Base-by-base conservation (phyloP, 495 filamentous ascomycete genomes). In the Filosporella fistucella region DNA sequence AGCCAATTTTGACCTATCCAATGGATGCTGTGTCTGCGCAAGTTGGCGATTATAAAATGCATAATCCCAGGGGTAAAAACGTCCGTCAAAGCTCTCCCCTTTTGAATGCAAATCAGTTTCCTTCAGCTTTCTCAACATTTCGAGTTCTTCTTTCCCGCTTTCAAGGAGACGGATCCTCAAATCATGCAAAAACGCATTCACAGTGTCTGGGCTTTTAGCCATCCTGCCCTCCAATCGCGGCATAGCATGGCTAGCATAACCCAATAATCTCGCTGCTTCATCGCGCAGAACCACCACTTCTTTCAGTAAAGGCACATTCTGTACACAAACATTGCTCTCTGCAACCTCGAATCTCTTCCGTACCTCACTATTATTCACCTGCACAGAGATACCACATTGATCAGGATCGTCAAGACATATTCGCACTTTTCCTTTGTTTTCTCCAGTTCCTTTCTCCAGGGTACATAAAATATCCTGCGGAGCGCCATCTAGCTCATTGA, bases 191-290 rank as follows among this genome's bases (percentile, higher is more conserved):
- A 90, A 88, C 26, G 70, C 71, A 56, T 86, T 61, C 0, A 90
- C 85, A 0, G 75, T 84, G 65, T 85, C 70, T 0, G 84, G 77
- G 1, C 70, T 80, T 67, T 88, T 86, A 36, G 84, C 84, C 86
- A 90, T 89, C 68, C 86, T 88, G 45, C 84, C 79, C 60, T 88
- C 83, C 30, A 89, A 76, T 16, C 71, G 70, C 67, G 88, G 85
- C 10, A 80, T 76, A 22, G 86, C 84, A 65, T 89, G 86, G 55
- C 85, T 86, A 12, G 77, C 76, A 66, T 88, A 90, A 4, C 83
- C 85, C 20, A 90, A 66, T 28, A 90, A 59, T 23, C 85, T 76
- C 34, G 86, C 86, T n/a, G 82, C 82, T 65, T 89, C 86, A 50
- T 89, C 85, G 38, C 86, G 80, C 38, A 90, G 71, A 12, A 85